Base-by-base conservation (phyloP, 2,329 filamentous ascomycete species). In the Setomelanomma holmii region DNA sequence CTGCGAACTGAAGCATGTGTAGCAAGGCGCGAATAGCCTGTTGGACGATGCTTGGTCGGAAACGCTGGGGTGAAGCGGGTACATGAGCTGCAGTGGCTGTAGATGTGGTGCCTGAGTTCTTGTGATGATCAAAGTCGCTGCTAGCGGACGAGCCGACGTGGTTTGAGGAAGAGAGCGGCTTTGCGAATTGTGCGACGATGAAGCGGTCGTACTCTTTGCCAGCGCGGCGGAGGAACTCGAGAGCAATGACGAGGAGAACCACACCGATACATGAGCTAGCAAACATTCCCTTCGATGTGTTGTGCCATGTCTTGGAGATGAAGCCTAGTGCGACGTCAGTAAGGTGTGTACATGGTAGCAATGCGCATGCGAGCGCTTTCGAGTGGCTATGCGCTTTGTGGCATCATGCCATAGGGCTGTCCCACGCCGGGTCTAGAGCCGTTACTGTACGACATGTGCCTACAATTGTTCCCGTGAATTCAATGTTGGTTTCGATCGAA, bases 191-290 rank as follows among this genome's bases (percentile, higher is more conserved):
- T 19, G 80, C 79, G 57, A 89, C 66, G 42, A 91, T 81, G 66
- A 83, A 85, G 43, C 83, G 80, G 73, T 96, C 90, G 74, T 89
- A 95, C 71, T 92, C 89, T 66, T 89, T 88, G 59, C 84, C 82
- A 16, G 83, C 67, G 40, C 90, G 88, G 44, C 91, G 88, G 19
- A 95, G 82, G 52, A 86, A 77, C 68, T 96, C 90, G 61, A 95
- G 86, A 3, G 76, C 63, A 51, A 93, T 80, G 58, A 89, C 88
- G 51, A 96, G 86, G 11, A 88, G 77, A 58, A 93, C 79, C 27
- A 92, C 87, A 49, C 89, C 90, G 68, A 96, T 89, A 77, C 90
- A 95, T 47, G 87, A 90, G 24, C 88, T 90, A 43, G 88, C 90
- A 68, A 96, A 95, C 82, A 88, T 88, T 69, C 83, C 86, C 22